Base-by-base conservation (phyloP, 176 grass and related monocot species). In the Phyllostachys edulis region DNA sequence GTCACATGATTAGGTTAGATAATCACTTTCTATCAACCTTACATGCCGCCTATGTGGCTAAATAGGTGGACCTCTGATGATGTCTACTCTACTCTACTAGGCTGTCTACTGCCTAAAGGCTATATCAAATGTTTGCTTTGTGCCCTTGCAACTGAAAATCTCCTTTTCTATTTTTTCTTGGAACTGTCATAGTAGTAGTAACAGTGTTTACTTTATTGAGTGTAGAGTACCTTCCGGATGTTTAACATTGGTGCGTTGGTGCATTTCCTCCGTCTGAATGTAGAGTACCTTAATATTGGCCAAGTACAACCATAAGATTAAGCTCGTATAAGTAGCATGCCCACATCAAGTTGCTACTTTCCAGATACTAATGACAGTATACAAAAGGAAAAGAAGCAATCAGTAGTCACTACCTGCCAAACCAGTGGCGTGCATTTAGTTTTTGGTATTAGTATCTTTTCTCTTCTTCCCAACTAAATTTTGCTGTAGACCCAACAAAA, bases 341-440 rank as follows among this genome's bases (percentile, higher is more conserved):
- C 61, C 51, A 79, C 61, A 86, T 34, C 54, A 83, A 79, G 52
- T 65, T 74, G 79, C 62, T 67, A 71, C 90, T 86, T 86, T 86
- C 69, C 68, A 83, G 78, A 57, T 68, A 56, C 50, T 76, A 50
- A 61, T 69, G 37, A 50, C 45, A 83, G 73, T 69, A 74, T 79
- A 82, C 50, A 69, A 75, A 69, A 12, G 29, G 78, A 82, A 81
- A 78, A 61, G 80, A 74, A 79, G 76, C 73, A 69, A 68, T 79
- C 17, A 68, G 39, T 80, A 47, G 20, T 42, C 77, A 79, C 69
- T 79, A 92, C 82, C 86, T 86, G 78, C 78, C 51, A 60, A 62
- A 79, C 24, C 57, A 69, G 42, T 73, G 55, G 29, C 70, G 41
- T 69, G 74, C 21, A 74, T 82, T 81, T 87, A 76, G 71, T 85